A percentile compares a stretch with the other conserved stretches of the same genome.
phyloP scores from a whole-genome alignment of 2,329 filamentous ascomycete species.

The Stemphylium beticola region DNA sequence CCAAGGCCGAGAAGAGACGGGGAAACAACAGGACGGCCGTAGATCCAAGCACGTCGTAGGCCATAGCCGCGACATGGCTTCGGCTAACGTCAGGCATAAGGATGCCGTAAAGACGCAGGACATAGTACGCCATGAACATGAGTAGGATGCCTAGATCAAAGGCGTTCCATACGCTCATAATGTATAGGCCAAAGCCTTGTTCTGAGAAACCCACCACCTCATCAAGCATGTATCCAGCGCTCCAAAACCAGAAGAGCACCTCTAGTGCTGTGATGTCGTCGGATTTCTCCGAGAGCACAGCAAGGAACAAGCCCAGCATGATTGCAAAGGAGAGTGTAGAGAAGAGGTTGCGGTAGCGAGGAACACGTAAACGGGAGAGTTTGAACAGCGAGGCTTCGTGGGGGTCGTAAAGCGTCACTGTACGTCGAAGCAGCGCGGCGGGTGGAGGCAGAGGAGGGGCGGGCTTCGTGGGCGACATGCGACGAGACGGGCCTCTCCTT shows the following conservation, averaged over 20 bases:
- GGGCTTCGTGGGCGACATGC: conserved; percentile 32
- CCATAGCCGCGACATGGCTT: conserved; percentile 77
- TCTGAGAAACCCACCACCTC: conserved; percentile 96
- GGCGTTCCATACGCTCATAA: conserved; percentile 97
- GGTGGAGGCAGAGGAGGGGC: conserved; percentile 30
- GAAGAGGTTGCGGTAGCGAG: conserved; percentile 87
- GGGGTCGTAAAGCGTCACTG: conserved; percentile 88
- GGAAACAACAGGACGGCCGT: conserved; percentile 90
- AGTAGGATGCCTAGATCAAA: conserved; percentile 91
- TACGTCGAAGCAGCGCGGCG: conserved; percentile 64
- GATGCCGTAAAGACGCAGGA: conserved; percentile 85
- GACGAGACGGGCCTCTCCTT: conserved; percentile 39
- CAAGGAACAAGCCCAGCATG: conserved; percentile 82
- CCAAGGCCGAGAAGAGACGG: conserved; percentile 87
- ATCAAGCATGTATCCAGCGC: conserved; percentile 94
- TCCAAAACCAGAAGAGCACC: conserved; percentile 96
- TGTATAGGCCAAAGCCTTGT: conserved; percentile 93
- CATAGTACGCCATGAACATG: conserved; percentile 86
- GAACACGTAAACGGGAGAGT: conserved; percentile 86
- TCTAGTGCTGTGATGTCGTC: conserved; percentile 83
- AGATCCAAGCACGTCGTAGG: conserved; percentile 91
- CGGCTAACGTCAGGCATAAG: conserved; percentile 75
- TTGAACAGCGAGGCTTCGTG: conserved; percentile 90
- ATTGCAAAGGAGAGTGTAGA: conserved; percentile 87
- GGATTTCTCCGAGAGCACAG: conserved; percentile 78